Base-by-base conservation (phyloP, 2,329 filamentous ascomycete species). In the Aureobasidium namibiae region DNA sequence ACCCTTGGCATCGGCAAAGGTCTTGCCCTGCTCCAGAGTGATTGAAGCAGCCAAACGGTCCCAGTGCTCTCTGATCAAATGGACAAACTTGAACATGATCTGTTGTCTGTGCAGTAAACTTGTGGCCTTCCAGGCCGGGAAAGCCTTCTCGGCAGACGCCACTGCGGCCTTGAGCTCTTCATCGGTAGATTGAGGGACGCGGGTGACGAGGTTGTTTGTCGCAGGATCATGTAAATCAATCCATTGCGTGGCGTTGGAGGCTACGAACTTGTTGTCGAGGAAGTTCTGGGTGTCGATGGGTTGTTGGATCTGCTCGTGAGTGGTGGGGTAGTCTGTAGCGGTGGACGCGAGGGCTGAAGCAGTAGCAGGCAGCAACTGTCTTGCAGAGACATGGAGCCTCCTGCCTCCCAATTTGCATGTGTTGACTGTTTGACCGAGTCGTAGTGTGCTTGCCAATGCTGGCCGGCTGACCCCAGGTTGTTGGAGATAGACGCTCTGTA, bases 11-110 rank as follows among this genome's bases (percentile, higher is more conserved):
- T 94, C 89, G 56, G 86, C 87, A 72, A 92, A 87, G 0, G 89
- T 94, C 82, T 94, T 94, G 72, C 89, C 89, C 78, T 94, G 89
- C 78, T 94, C 89, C 60, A 92, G 80, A 7, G 88, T 92, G 72
- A 94, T 94, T 76, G 87, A 90, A 13, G 89, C 89, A 16, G 89
- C 89, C 65, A 94, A 76, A 18, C 89, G 81, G 72, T 94, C 89
- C 88, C 88, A 92, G 76, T 94, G 87, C 75, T 92, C 86, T 56
- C 88, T 80, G 71, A 94, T 90, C 69, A 94, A 77, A 33, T 81
- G 80, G 34, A 90, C 88, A 68, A 90, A 91, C 74, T 87, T 64
- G 79, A 92, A 92, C 86, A 92, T 90, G 75, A 91, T 86, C 76
- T 89, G 84, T 78, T 92, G 88, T 63, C 88, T 80, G 64, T 82